Evolutionary conservation across 1,284 basidiomycete genomes (phyloP).

Genomic region (Stereum hirsutum): DNA sequence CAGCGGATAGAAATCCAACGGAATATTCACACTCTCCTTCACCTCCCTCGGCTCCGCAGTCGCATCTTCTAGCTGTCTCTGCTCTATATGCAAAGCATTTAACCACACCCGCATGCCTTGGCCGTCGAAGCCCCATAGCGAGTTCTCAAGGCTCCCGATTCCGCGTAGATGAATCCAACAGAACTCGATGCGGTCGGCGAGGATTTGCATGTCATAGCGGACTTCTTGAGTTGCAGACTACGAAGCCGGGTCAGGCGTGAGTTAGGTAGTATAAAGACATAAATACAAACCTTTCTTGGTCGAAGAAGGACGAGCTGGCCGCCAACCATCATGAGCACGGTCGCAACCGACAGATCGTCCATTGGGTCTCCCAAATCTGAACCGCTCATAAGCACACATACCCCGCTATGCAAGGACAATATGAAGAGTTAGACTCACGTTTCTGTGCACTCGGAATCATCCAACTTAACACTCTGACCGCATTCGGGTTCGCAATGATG

Average conservation of each 20-base stretch:
- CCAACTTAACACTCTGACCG: constrained; percentile 93
- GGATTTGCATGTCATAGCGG: constrained; percentile 95
- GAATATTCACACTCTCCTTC: constrained; percentile 87
- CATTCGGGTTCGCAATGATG: constrained; percentile 77
- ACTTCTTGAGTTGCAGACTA: constrained; percentile 84
- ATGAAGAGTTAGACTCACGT: constrained; percentile 42
- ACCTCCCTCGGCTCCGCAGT: constrained; percentile 45
- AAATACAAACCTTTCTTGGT: constrained; percentile 57
- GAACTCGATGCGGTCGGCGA: constrained; percentile 93
- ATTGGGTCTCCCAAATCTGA: constrained; percentile 89
- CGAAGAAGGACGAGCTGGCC: constrained; percentile 85
- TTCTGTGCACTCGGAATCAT: constrained; percentile 93
- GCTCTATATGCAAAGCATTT: constrained; percentile 87
- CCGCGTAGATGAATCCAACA: constrained; percentile 98
- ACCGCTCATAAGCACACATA: no score
- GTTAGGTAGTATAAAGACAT: constrained; percentile 1
- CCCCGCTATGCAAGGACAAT: no score
- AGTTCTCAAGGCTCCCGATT: constrained; percentile 90
- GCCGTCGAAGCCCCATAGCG: constrained; percentile 96
- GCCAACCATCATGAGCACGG: constrained; percentile 93
- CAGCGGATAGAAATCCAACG: constrained; percentile 90
- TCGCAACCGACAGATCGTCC: constrained; percentile 90
- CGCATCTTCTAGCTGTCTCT: constrained; percentile 30
- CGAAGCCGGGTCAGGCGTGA: constrained; percentile 6
- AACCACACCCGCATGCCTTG: constrained; percentile 88